Evolutionary conservation across 2,329 filamentous ascomycete species (phyloP).

Genomic region (Cercospora sp.): DNA sequence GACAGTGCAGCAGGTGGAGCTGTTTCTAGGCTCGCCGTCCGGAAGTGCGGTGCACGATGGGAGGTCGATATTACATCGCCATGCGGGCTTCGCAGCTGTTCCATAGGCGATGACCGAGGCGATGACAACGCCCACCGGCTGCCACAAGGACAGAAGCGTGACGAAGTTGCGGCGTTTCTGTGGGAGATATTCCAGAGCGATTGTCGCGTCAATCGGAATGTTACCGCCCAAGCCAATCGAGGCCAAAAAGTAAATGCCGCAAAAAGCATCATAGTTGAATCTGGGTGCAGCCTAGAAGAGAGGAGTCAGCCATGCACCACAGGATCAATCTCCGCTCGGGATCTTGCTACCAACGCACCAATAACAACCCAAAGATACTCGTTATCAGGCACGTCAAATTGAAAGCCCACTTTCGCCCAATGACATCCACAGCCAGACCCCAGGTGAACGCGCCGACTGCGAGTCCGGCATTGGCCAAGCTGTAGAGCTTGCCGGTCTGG

Average conservation of each 20-base stretch:
- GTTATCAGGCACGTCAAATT: slow-evolving; percentile 60
- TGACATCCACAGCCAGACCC: slow-evolving; percentile 58
- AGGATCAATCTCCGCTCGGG: slow-evolving; percentile 39
- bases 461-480: slow-evolving; percentile 57
- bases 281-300: slow-evolving; percentile 45
- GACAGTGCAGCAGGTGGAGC: slow-evolving; percentile 40
- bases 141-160: slow-evolving; percentile 57
- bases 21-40: slow-evolving; percentile 29
- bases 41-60: slow-evolving; percentile 46
- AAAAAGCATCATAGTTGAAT: slow-evolving; percentile 51
- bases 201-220: slow-evolving; percentile 58
- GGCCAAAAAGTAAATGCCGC: slow-evolving; percentile 34
- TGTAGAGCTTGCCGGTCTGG: slow-evolving; percentile 50
- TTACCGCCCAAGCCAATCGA: slow-evolving; percentile 50
- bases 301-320: neutral
- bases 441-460: slow-evolving; percentile 59
- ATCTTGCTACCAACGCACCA: slow-evolving; percentile 38
- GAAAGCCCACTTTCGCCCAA: slow-evolving; percentile 58
- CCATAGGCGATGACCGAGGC: slow-evolving; percentile 55
- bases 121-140: slow-evolving; percentile 57
- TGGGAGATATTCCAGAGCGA: slow-evolving; percentile 59
- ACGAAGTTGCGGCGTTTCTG: slow-evolving; percentile 55
- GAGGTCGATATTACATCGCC: slow-evolving; percentile 54
- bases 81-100: slow-evolving; percentile 50
- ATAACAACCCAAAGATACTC: slow-evolving; percentile 55